Conservation (phyloP, 2,329 filamentous ascomycete species). For the Zalaria obscura region DNA sequence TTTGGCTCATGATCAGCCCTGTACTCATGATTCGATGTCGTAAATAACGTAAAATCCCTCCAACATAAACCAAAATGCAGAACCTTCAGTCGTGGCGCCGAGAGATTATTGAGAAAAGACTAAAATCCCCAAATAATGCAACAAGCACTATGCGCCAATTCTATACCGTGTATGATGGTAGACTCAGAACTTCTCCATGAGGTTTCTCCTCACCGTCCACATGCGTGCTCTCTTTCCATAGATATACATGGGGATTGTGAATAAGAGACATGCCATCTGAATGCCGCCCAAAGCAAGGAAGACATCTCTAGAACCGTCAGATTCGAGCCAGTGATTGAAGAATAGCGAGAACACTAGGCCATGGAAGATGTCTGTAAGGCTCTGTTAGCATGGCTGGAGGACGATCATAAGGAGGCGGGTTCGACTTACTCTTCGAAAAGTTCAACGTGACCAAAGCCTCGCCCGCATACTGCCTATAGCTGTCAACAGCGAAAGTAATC, state of each 20-base stretch:
- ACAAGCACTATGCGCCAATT: too few relatives aligned
- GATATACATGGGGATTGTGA: constrained; percentile 83
- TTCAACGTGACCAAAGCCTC: constrained; percentile 91
- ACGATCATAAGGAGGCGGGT: not conserved
- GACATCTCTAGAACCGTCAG: constrained; percentile 60
- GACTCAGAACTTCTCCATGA: constrained; percentile 63
- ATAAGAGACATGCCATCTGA: constrained; percentile 60
- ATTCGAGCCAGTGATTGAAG: constrained; percentile 68
- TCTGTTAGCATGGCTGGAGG: not conserved
- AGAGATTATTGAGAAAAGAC: too few relatives aligned
- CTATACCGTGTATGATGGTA: too few relatives aligned
- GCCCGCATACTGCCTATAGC: constrained; percentile 82
- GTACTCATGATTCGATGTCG: too few relatives aligned
- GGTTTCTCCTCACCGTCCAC: constrained; percentile 79
- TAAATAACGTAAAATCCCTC: too few relatives aligned
- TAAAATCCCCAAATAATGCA: too few relatives aligned
- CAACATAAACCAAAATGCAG: too few relatives aligned
- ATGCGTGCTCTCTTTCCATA: constrained; percentile 81
- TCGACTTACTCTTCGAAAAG: constrained; percentile 62
- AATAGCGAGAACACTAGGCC: constrained; percentile 82
- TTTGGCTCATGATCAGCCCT: too few relatives aligned
- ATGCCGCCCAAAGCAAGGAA: constrained; percentile 78
- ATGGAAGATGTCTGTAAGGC: constrained; percentile 57
- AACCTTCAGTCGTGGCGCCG: too few relatives aligned
- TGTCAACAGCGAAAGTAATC: constrained; percentile 90